Evolutionary conservation across 805 yeast genomes (phyloP), one percentile per base, ranked within the genome.

Genomic region (Suhomyces canberraensis): DNA sequence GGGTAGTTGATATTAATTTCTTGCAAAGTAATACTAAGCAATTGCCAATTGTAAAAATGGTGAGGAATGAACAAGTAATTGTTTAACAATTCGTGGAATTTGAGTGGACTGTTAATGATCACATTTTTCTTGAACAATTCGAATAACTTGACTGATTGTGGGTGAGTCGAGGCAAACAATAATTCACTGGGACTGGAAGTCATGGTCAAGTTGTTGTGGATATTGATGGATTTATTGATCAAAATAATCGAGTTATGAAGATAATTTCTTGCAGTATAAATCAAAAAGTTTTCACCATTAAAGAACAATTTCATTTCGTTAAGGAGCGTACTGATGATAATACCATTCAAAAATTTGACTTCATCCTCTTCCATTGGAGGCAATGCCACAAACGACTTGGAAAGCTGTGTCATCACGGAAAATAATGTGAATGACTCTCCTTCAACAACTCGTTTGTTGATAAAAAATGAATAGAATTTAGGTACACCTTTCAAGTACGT

Each of bases 201-300:
- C 26, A 24, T 37, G 18, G 30, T 22, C 5, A 33, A 14, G 16
- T 43, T 19, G 24, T 25, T 25, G 22, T 35, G 37, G 8, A 32
- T 32, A 19, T 51, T 45, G 45, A 57, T 46, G 15, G 66, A 64
- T 47, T 72, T 75, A 45, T 75, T 76, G 7, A 75, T 66, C 46
- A 76, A 60, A 11, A 77, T 76, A 14, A 76, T 70, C 0, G 79
- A 65, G 48, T 76, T 75, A 43, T 78, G 82, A 8, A 77, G 51
- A 18, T 63, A 60, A 41, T 69, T 64, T 33, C 65, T 65, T 44
- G 65, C 60, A 24, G 68, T 51, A 40, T 45, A 66, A 3, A 63
- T 47, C 17, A 51, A 33, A 22, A 58, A 42, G 20, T 44, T 45
- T 9, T 54, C 47, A 14, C 46, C 52, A 19, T 42, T 42, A 16